phyloP scores from a whole-genome alignment of 1,139 yeast species.

The Blastobotrys persicus region DNA sequence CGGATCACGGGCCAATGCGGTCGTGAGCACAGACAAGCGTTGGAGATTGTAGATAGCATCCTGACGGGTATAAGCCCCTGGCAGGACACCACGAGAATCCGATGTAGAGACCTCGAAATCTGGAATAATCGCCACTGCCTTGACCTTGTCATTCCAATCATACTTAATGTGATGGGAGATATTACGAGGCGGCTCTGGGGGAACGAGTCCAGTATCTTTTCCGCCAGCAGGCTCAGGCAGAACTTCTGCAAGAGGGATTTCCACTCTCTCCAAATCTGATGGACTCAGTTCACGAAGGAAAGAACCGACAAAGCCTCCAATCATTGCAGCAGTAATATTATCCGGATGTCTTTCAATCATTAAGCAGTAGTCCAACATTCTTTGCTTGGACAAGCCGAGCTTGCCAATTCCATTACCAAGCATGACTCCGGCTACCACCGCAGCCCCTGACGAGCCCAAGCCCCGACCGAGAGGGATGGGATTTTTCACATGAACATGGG shows the following conservation, averaged over 20 bases:
- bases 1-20: conserved; percentile 78
- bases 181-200: conserved; percentile 78
- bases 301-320: conserved; percentile 97
- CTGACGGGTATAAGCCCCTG: conserved; percentile 69
- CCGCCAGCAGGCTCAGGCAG: conserved; percentile 78
- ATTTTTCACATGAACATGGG: conserved; percentile 75
- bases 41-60: conserved; percentile 89
- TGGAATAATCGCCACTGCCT: conserved; percentile 89
- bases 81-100: conserved; percentile 83
- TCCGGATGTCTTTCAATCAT: conserved; percentile 99
- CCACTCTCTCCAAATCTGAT: conserved; percentile 67
- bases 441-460: conserved; percentile 97
- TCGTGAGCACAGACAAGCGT: conserved; percentile 68
- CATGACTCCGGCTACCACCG: conserved; percentile 96
- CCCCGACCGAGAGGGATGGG: conserved; percentile 98
- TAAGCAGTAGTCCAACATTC: conserved; percentile 90
- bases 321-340: conserved; percentile 97
- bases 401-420: conserved; percentile 82
- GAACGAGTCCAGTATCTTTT: conserved; percentile 59
- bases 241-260: conserved; percentile 79
- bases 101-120: conserved; percentile 94
- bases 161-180: conserved; percentile 90
- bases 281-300: conserved; percentile 77
- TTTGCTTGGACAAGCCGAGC: conserved; percentile 65
- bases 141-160: conserved; percentile 75